phyloP scores from a whole-genome alignment of 2,329 filamentous ascomycete species.

The Zasmidium angulare region DNA sequence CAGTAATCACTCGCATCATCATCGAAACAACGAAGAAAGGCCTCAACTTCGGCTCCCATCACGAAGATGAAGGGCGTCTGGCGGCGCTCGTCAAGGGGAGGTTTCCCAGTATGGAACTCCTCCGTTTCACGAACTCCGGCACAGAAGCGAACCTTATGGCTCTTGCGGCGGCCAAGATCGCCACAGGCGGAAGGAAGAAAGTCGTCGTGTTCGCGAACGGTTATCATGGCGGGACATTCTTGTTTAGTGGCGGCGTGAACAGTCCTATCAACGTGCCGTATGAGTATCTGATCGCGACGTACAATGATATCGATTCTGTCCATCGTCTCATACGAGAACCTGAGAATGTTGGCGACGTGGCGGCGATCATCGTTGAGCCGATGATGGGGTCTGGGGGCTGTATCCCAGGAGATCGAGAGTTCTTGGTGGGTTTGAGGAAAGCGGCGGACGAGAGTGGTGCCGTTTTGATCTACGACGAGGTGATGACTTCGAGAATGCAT shows the following conservation, averaged over 20 bases:
- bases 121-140: constrained; percentile 65
- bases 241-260: constrained; percentile 35
- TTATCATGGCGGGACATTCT: constrained; percentile 58
- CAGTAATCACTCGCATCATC: constrained; percentile 53
- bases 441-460: constrained; percentile 52
- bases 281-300: constrained; percentile 61
- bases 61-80: constrained; percentile 51
- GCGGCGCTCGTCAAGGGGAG: constrained; percentile 55
- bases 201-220: constrained; percentile 53
- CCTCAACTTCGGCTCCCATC: constrained; percentile 57
- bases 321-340: constrained; percentile 37
- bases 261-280: constrained; percentile 40
- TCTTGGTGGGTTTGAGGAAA: constrained; percentile 53
- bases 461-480: constrained; percentile 68
- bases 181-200: constrained; percentile 47
- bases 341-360: constrained; percentile 45
- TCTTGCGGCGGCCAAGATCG: constrained; percentile 54
- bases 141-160: constrained; percentile 66
- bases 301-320: constrained; percentile 59
- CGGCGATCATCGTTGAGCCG: constrained; percentile 64
- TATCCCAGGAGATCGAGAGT: constrained; percentile 51
- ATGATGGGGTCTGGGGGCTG: constrained; percentile 66
- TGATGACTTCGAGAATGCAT: constrained; percentile 65
- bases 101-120: constrained; percentile 53
- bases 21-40: constrained; percentile 49